These are phyloP conservation scores for Venturia effusa DNA, from an alignment of 2,329 filamentous ascomycete genomes.

Conservation along the genomic window DNA sequence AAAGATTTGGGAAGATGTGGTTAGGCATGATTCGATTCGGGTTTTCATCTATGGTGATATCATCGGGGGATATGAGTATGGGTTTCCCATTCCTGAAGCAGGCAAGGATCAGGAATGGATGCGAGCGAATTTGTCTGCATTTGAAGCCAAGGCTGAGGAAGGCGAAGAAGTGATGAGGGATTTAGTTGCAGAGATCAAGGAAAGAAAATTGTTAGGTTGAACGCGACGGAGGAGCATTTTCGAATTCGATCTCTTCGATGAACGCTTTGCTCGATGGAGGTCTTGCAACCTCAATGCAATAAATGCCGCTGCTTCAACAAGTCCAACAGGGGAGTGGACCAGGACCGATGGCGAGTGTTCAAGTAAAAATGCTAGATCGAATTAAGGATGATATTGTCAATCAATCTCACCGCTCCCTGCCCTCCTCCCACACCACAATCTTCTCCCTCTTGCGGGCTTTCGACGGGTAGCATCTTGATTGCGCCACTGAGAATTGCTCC, in stretches of 20 bases:
- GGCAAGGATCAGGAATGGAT: constrained; percentile 20
- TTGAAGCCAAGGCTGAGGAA: constrained; percentile 16
- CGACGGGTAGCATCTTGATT: constrained; percentile 76
- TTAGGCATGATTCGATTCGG: constrained; percentile 16
- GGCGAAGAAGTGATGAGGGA: constrained; percentile 18
- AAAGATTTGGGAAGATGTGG: constrained; percentile 5
- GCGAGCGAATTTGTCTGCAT: constrained; percentile 16
- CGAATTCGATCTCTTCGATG: no score
- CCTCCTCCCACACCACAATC: constrained; percentile 59
- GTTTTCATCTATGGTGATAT: constrained; percentile 21
- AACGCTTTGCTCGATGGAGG: no score
- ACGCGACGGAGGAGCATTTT: no score
- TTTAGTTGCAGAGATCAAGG: constrained; percentile 3
- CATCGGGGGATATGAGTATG: constrained; percentile 19
- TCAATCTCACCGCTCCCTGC: constrained; percentile 70
- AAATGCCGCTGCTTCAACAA: no score
- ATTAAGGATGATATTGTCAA: constrained; percentile 75
- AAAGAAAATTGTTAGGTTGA: constrained; percentile 1
- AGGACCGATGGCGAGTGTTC: no score
- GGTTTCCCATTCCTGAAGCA: constrained; percentile 18
- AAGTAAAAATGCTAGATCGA: background rate
- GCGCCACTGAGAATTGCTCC: constrained; percentile 86
- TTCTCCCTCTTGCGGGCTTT: constrained; percentile 58
- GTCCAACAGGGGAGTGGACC: no score
- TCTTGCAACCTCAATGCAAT: no score